Evolutionary conservation across 2,329 filamentous ascomycete genomes (phyloP), one percentile per base, ranked within the genome.

Genomic region (Fusarium cyanostomum): DNA sequence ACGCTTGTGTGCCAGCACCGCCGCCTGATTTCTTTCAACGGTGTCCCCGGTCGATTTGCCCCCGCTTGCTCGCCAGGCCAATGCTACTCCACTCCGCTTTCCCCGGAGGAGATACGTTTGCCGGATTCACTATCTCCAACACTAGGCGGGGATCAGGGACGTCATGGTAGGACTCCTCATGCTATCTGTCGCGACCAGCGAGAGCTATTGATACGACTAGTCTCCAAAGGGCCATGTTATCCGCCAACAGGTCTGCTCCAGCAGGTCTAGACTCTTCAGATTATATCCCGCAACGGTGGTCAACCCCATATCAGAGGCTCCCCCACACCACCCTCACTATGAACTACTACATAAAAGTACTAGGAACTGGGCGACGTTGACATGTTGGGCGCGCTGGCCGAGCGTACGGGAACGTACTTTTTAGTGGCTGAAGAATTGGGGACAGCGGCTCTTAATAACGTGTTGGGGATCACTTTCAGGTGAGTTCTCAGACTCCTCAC

Each of bases 81-180:
- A 30, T 46, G 31, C 30, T 28, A 7, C 6, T 45, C 27, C 18
- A 2, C 33, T 18, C 44, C 44, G 44, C 30, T n/a, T 46, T 46
- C 31, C 44, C 44, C 44, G 30, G 44, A 27, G 33, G 33, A 35
- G 30, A 34, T 46, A 46, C 13, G n/a, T 34, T 46, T 34, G 16
- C 30, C 21, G 44, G 44, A 46, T 46, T 46, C 44, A 30, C 31
- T 15, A 31, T 44, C 44, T 26, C 44, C 31, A 46, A 45, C 42
- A 16, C 21, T 21, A 21, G 21, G 21, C 21, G 21, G 21, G 21
- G 21, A 21, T 21, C 21, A 6, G 21, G 21, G 21, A 35, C 44
- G 31, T 46, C 44, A 46, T 46, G 44, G 31, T 26, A 46, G 44
- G 26, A 33, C 24, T 4, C n/a, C 18, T 26, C 44, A 46, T 46